These are phyloP conservation scores for Erigeron philadelphicus DNA, from an alignment of 140 eudicot genomes.

Conservation along the genomic window DNA sequence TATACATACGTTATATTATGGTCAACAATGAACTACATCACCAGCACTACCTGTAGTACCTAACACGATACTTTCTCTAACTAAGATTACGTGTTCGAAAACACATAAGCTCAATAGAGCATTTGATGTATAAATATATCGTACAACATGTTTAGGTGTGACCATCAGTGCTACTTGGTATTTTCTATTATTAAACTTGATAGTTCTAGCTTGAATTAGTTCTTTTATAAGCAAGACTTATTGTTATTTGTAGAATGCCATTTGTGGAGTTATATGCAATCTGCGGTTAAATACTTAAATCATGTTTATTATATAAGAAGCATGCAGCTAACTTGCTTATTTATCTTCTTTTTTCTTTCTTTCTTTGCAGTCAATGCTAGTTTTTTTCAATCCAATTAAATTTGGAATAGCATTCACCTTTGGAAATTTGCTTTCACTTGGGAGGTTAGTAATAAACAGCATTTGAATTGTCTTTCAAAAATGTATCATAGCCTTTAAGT, in stretches of 20 bases:
- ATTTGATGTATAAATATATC: neutral
- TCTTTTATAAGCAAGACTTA: neutral
- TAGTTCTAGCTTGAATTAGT: constrained; percentile 6
- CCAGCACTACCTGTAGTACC: neutral
- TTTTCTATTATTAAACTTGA: neutral
- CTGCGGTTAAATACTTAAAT: constrained; percentile 8
- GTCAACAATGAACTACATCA: neutral
- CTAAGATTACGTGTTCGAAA: neutral
- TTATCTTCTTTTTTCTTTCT: neutral
- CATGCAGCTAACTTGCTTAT: constrained; percentile 24
- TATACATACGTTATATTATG: neutral
- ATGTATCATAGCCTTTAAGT: too few species aligned
- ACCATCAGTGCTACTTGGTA: neutral
- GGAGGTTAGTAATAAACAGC: constrained; percentile 54
- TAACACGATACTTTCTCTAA: neutral
- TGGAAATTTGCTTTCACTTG: constrained; percentile 96
- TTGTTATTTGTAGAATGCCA: neutral
- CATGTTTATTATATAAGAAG: neutral
- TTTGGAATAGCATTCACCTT: constrained; percentile 90
- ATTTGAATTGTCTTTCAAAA: too few species aligned
- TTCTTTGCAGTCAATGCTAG: constrained; percentile 78
- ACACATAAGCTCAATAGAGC: constrained; percentile 10
- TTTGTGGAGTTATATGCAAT: constrained; percentile 4
- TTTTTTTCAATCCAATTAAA: constrained; percentile 94
- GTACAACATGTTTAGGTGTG: neutral